These are phyloP conservation scores for Xylaria castorea DNA, from an alignment of 495 filamentous ascomycete genomes.

Conservation along the genomic window DNA sequence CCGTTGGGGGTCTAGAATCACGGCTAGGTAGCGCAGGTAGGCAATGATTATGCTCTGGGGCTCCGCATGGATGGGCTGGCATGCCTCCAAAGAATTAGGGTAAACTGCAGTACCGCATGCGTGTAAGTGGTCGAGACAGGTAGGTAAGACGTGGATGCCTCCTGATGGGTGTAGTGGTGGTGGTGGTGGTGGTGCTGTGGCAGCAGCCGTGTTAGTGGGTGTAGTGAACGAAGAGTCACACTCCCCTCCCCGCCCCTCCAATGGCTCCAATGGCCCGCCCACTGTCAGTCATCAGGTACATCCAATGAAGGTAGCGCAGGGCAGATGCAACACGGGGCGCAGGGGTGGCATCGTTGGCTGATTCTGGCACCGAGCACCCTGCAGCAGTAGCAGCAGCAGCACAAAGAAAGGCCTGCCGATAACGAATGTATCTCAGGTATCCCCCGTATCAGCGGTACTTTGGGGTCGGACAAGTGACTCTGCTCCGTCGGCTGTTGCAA, in stretches of 20 bases:
- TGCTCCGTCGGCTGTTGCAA: background rate
- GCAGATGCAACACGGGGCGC: slow-evolving; percentile 30
- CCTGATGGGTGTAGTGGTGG: slow-evolving; percentile 35
- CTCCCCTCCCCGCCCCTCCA: slow-evolving; percentile 36
- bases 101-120: slow-evolving; percentile 16
- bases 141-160: slow-evolving; percentile 40
- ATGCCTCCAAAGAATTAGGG: background rate
- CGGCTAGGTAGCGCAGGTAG: background rate
- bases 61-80: background rate
- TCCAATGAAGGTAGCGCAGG: slow-evolving; percentile 23
- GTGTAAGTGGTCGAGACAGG: slow-evolving; percentile 20
- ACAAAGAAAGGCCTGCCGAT: background rate
- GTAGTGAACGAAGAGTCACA: slow-evolving; percentile 42
- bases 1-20: slow-evolving; percentile 2
- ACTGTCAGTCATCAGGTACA: slow-evolving; percentile 40
- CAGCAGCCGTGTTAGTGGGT: slow-evolving; percentile 14
- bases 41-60: background rate
- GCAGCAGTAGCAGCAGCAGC: background rate
- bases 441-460: slow-evolving; percentile 31
- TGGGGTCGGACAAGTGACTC: slow-evolving; percentile 31
- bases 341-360: slow-evolving; percentile 34
- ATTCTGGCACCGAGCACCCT: slow-evolving; percentile 20
- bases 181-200: slow-evolving; percentile 17
- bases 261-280: slow-evolving; percentile 31
- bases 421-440: slow-evolving; percentile 34